Evolutionary conservation across 768 basidiomycete species (phyloP), one percentile per base, ranked within the genome.

Genomic region (Lepiota venenata): DNA sequence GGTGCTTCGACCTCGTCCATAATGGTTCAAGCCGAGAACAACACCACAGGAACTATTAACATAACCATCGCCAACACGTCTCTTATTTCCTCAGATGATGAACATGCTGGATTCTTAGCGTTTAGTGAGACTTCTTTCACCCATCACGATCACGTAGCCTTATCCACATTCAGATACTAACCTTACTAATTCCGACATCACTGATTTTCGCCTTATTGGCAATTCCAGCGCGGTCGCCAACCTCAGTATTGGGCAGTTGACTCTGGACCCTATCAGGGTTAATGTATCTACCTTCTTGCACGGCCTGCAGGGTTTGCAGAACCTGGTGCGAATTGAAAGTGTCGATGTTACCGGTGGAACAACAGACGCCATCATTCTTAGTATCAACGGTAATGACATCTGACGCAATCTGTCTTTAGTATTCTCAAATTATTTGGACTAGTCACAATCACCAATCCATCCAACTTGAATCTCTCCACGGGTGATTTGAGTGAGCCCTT

Each of bases 271-370:
- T 4, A 88, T 90, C 65, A 80, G 80, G 53, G 85, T 90, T 64
- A 81, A 88, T 58, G 87, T 88, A 2, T 73, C 84, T 6, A 82
- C 84, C 4, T 73, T 70, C 14, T 67, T 90, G 45, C 68, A 73
- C 18, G 88, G 88, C 29, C 66, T 90, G 11, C 75, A 76, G 61
- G 86, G 87, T 25, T 66, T 89, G 40, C 75, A 83, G 41, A 79
- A 77, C 9, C 66, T 76, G 60, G 82, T 79, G 8, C 70, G 69
- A 6, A 86, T 90, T 51, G 68, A 74, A 21, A 69, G 62, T 12
- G 85, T 90, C 15, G 87, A 90, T 63, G 83, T 90, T 1, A 59
- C 78, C 25, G 85, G 87, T 43, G 88, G 87, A 32, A 81, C 82
- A 9, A 62, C 68, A 11, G 76, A 80, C 22, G 82, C 77, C 15